Conservation (phyloP, 345 rosid species). For the Raphanus raphanistrum region DNA sequence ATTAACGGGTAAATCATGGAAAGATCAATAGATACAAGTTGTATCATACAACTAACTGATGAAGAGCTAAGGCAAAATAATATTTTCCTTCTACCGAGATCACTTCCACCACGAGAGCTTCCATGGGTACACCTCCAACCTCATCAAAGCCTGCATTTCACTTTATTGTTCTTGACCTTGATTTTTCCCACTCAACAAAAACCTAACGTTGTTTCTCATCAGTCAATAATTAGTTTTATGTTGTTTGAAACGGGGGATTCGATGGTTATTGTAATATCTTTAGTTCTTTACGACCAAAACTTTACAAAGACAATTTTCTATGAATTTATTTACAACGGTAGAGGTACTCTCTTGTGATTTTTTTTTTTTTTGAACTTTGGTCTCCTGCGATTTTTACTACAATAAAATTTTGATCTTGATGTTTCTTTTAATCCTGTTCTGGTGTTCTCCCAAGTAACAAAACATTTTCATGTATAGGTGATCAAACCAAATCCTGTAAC, state of each 20-base stretch:
- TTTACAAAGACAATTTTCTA: neutral
- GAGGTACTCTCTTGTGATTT: neutral
- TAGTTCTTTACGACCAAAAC: no score
- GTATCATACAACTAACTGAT: slow-evolving; percentile 26
- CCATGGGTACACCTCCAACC: neutral
- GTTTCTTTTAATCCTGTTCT: no score
- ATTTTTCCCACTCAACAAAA: slow-evolving; percentile 41
- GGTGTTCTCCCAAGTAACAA: neutral
- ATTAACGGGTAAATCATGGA: neutral
- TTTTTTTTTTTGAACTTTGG: no score
- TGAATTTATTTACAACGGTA: slow-evolving; percentile 5
- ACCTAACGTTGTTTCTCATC: neutral
- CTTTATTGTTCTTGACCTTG: slow-evolving; percentile 45
- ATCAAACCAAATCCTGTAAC: neutral
- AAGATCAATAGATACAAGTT: neutral
- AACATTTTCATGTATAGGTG: neutral
- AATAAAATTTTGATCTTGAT: no score
- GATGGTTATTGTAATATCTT: no score
- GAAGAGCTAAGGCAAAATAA: neutral
- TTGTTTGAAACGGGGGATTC: neutral
- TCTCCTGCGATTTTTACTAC: no score
- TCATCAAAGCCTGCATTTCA: slow-evolving; percentile 37
- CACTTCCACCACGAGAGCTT: slow-evolving; percentile 56
- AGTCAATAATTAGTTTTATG: neutral
- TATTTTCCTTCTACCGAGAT: slow-evolving; percentile 26